phyloP scores from a whole-genome alignment of 225 moss, liverwort and hornwort genomes.

The Anthoceros angustus region DNA sequence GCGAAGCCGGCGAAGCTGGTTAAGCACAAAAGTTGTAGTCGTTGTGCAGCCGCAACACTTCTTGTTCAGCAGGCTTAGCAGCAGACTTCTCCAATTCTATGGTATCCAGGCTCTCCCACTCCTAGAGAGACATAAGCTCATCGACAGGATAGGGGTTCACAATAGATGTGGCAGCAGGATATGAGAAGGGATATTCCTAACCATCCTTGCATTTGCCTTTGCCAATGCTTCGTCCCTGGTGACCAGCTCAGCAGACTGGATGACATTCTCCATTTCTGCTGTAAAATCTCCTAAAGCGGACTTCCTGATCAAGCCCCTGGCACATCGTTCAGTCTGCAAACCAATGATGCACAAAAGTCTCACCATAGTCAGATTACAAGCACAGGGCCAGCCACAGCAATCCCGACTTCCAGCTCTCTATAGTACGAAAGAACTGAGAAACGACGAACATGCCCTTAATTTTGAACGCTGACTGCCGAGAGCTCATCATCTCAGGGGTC shows the following conservation, averaged over 20 bases:
- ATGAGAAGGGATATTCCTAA: conserved; percentile 67
- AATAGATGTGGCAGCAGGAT: conserved; percentile 53
- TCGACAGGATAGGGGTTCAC: conserved; percentile 58
- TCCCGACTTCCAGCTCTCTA: not conserved
- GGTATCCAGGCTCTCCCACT: conserved; percentile 65
- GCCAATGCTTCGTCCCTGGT: conserved; percentile 51
- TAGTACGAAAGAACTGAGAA: not conserved
- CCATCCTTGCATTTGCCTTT: conserved; percentile 39
- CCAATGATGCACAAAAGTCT: not conserved
- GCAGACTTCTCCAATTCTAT: conserved; percentile 50
- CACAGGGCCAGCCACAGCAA: conserved; percentile 1
- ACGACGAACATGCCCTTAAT: conserved; percentile 31
- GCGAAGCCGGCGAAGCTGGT: conserved; percentile 46
- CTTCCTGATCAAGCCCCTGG: conserved; percentile 69
- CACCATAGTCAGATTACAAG: not conserved
- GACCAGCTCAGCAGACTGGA: conserved; percentile 56
- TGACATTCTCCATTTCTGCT: conserved; percentile 46
- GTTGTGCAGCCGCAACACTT: conserved; percentile 26
- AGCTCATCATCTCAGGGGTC: conserved; percentile 28
- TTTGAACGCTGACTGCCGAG: conserved; percentile 73
- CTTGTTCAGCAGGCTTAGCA: conserved; percentile 31
- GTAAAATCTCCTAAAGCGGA: conserved; percentile 50
- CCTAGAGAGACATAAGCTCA: conserved; percentile 51
- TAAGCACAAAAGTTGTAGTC: conserved; percentile 55
- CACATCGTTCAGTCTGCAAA: conserved; percentile 55